Conservation (phyloP, 768 basidiomycete species). For the Aureoboletus auriporus region DNA sequence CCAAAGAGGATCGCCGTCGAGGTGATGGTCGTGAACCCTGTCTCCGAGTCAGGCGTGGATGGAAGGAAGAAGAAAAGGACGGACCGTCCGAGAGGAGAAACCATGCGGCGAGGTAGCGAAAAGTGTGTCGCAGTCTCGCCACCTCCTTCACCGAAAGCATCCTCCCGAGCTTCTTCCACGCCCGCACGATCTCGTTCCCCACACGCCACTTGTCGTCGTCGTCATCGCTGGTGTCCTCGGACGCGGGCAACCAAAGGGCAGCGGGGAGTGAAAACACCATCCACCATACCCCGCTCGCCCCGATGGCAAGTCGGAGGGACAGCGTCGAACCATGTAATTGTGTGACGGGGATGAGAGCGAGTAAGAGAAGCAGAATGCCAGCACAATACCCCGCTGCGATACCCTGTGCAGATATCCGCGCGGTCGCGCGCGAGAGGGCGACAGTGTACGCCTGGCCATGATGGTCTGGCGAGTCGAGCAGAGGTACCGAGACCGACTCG, state of each 20-base stretch:
- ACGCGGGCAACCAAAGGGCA: slow-evolving; percentile 62
- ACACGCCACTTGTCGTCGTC: slow-evolving; percentile 39
- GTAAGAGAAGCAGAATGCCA: slow-evolving; percentile 72
- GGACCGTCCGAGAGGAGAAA: slow-evolving; percentile 89
- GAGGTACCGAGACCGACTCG: slow-evolving; percentile 32
- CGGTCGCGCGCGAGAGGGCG: slow-evolving; percentile 67
- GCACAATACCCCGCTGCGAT: slow-evolving; percentile 85
- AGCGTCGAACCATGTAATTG: slow-evolving; percentile 70
- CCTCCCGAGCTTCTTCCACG: slow-evolving; percentile 71
- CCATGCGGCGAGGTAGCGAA: slow-evolving; percentile 89
- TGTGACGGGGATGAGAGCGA: slow-evolving; percentile 76
- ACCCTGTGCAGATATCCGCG: slow-evolving; percentile 79
- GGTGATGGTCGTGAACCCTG: slow-evolving; percentile 79
- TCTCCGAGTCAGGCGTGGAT: not conserved
- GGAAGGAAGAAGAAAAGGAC: slow-evolving; percentile 11
- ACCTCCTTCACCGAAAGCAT: slow-evolving; percentile 75
- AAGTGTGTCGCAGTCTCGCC: slow-evolving; percentile 73
- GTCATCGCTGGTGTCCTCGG: not conserved
- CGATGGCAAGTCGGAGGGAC: slow-evolving; percentile 78
- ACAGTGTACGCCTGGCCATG: slow-evolving; percentile 40
- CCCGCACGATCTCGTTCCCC: slow-evolving; percentile 49
- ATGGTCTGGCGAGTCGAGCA: slow-evolving; percentile 25
- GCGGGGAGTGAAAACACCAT: slow-evolving; percentile 76
- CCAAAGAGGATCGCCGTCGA: slow-evolving; percentile 90
- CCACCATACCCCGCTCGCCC: slow-evolving; percentile 88